Percentiles rank a stretch among this genome's conserved stretches.
Evolutionary conservation across 148 eudicot species (phyloP).

Genomic region (Camellia japonica): DNA sequence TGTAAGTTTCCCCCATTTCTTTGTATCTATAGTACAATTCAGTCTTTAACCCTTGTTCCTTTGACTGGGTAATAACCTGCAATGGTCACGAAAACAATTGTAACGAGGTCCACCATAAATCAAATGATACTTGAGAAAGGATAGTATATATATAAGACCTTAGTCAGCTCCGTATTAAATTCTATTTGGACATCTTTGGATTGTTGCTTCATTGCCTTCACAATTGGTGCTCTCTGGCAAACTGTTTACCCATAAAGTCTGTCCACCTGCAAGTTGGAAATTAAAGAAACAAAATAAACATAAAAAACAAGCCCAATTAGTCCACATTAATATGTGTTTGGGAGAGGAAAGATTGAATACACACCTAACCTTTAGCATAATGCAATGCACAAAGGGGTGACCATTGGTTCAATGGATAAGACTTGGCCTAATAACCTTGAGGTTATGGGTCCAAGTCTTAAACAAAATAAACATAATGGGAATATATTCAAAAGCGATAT

Average conservation of each 20-base stretch:
- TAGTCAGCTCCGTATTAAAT: constrained; percentile 62
- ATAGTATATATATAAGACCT: constrained; percentile 36
- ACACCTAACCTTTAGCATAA: too few relatives aligned
- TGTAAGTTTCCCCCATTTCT: constrained; percentile 92
- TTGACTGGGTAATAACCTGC: constrained; percentile 77
- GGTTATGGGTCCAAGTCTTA: too few relatives aligned
- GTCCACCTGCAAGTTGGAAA: constrained; percentile 57
- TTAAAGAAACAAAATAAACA: not conserved
- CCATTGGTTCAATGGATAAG: too few relatives aligned
- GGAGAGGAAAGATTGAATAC: too few relatives aligned
- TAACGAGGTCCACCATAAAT: not conserved
- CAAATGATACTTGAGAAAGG: not conserved
- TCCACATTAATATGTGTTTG: too few relatives aligned
- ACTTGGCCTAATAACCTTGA: too few relatives aligned
- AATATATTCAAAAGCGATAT: not conserved
- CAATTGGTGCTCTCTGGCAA: constrained; percentile 68
- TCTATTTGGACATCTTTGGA: constrained; percentile 69
- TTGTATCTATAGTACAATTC: constrained; percentile 86
- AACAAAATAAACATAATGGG: not conserved
- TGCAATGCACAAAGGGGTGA: too few relatives aligned
- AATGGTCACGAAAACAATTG: constrained; percentile 4
- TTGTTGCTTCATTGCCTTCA: constrained; percentile 78
- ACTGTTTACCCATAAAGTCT: constrained; percentile 88
- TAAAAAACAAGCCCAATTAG: too few relatives aligned
- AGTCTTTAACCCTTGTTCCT: constrained; percentile 89